Evolutionary conservation across 208 protist genomes (phyloP).

Genomic region (Leishmania braziliensis): DNA sequence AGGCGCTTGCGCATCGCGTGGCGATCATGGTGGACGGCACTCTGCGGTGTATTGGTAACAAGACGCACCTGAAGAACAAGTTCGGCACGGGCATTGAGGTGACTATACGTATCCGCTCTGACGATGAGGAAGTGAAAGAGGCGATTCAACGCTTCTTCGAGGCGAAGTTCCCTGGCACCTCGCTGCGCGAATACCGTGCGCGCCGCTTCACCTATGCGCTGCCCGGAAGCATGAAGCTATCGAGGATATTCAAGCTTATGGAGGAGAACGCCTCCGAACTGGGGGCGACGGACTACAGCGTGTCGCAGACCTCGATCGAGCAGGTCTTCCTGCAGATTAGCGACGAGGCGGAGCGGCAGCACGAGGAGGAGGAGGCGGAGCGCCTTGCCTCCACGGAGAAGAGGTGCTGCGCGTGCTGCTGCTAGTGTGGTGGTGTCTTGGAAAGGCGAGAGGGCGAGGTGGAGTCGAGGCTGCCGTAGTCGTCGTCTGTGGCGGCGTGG

Average conservation of each 20-base stretch:
- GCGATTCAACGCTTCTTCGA: constrained; percentile 42
- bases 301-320: constrained; percentile 83
- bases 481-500: background rate
- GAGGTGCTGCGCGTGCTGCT: constrained; percentile 29
- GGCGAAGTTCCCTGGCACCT: constrained; percentile 31
- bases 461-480: background rate
- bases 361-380: constrained; percentile 31
- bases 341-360: no score
- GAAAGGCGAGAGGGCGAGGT: no score
- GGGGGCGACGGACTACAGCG: constrained; percentile 63
- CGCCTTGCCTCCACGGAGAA: constrained; percentile 20
- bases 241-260: constrained; percentile 40
- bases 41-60: constrained; percentile 76
- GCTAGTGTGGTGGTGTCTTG: background rate
- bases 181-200: constrained; percentile 39
- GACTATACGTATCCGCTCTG: constrained; percentile 35
- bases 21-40: constrained; percentile 82
- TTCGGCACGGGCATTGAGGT: constrained; percentile 69
- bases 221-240: constrained; percentile 33
- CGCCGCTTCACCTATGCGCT: constrained; percentile 56
- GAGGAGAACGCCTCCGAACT: constrained; percentile 39
- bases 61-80: constrained; percentile 71
- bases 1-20: constrained; percentile 73
- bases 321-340: constrained; percentile 16
- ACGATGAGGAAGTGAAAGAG: constrained; percentile 15